A percentile compares a stretch with the other conserved stretches of the same genome.
phyloP scores from a whole-genome alignment of 2,329 filamentous ascomycete genomes.

The Lasiodiplodia citricola region DNA sequence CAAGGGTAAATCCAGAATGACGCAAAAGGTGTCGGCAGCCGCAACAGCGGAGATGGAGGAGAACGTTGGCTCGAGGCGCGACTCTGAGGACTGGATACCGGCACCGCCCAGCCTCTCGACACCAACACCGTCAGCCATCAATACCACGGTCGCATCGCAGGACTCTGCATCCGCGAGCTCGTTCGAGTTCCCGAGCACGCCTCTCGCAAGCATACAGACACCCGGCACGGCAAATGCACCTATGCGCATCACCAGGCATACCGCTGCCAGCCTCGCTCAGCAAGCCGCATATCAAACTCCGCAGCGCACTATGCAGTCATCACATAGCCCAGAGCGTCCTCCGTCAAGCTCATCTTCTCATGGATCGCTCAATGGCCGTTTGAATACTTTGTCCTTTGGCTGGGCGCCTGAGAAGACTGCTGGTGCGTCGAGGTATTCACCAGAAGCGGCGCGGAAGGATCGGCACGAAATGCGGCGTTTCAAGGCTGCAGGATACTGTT shows the following conservation, averaged over 20 bases:
- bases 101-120: constrained; percentile 35
- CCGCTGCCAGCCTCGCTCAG: constrained; percentile 24
- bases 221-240: constrained; percentile 15
- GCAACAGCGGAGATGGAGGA: constrained; percentile 29
- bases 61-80: constrained; percentile 38
- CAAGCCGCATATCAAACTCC: constrained; percentile 33
- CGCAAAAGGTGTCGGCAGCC: constrained; percentile 24
- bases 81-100: constrained; percentile 43
- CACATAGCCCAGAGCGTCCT: constrained; percentile 31
- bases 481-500: constrained; percentile 38
- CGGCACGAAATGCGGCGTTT: constrained; percentile 43
- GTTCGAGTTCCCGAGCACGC: constrained; percentile 31
- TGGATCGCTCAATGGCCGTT: constrained; percentile 35
- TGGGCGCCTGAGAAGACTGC: constrained; percentile 31
- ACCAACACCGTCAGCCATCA: constrained; percentile 28
- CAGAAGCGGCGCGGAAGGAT: constrained; percentile 37
- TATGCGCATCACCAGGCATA: constrained; percentile 6
- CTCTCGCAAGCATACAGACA: constrained; percentile 9
- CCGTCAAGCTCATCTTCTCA: constrained; percentile 39
- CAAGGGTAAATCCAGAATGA: constrained; percentile 30
- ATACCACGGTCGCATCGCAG: constrained; percentile 33
- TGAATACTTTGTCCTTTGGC: constrained; percentile 27
- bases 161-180: constrained; percentile 29
- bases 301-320: constrained; percentile 35
- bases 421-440: constrained; percentile 35